Percentiles rank a stretch among this genome's conserved stretches.
Conservation (phyloP, 2,329 filamentous ascomycete genomes). For the Alternaria ethzedia region DNA sequence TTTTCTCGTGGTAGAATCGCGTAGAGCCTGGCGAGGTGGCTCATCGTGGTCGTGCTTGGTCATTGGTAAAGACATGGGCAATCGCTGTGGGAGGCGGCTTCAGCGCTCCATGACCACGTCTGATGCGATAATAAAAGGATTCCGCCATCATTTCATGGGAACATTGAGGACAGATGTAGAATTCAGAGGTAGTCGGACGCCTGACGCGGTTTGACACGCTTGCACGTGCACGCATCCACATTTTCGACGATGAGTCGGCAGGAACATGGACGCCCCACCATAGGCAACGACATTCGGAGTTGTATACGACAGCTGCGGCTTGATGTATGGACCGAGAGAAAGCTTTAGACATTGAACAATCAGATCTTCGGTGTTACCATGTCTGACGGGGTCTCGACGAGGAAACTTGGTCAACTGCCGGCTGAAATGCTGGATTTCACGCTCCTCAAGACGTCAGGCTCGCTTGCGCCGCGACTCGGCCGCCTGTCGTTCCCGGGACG, state of each 20-base stretch:
- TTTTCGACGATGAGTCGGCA: conserved; percentile 7
- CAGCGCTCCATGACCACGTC: neutral
- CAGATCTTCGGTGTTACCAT: conserved; percentile 5
- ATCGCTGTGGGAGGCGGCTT: too few relatives aligned
- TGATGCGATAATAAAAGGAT: neutral
- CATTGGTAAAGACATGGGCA: neutral
- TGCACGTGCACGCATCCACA: conserved; percentile 16
- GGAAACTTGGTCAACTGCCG: conserved; percentile 34
- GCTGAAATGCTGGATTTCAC: conserved; percentile 55
- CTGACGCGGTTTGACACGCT: conserved; percentile 14
- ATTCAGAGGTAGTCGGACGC: neutral
- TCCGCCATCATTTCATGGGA: neutral
- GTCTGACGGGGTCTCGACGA: conserved; percentile 5
- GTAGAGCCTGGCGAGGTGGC: neutral
- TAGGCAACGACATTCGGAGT: neutral
- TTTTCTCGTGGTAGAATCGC: neutral
- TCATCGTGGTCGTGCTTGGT: neutral
- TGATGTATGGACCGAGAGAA: neutral
- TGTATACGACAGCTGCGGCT: neutral
- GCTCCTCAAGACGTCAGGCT: conserved; percentile 48
- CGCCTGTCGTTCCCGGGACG: conserved; percentile 68
- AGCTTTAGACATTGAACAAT: neutral
- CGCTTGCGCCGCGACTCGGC: conserved; percentile 69
- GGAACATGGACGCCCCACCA: conserved; percentile 10
- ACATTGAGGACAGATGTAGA: neutral